These are phyloP conservation scores for Oryza officinalis DNA, from an alignment of 176 grass and related monocot genomes.

Conservation along the genomic window DNA sequence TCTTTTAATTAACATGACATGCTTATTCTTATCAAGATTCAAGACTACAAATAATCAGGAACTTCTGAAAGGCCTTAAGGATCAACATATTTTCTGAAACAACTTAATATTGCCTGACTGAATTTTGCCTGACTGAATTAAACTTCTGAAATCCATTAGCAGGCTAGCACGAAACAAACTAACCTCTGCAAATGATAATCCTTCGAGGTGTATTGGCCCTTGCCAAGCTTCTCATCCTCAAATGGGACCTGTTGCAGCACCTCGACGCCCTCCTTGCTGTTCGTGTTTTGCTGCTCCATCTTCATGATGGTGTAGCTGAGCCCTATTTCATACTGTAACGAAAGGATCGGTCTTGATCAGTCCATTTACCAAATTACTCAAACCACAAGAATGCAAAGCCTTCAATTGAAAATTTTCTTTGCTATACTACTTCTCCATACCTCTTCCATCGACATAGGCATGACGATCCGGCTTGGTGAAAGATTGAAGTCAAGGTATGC, in stretches of 20 bases:
- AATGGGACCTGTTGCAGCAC: slow-evolving; percentile 70
- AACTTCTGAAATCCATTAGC: not conserved
- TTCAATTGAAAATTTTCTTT: not conserved
- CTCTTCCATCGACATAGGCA: slow-evolving; percentile 93
- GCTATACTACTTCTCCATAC: slow-evolving; percentile 40
- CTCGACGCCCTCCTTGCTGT: slow-evolving; percentile 80
- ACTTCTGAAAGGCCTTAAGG: not conserved
- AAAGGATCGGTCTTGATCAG: not conserved
- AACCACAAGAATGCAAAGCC: slow-evolving; percentile 3
- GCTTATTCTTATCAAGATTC: not conserved
- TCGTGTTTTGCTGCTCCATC: slow-evolving; percentile 96
- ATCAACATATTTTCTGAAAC: not conserved
- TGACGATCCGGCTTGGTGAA: slow-evolving; percentile 69
- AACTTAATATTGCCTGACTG: not conserved
- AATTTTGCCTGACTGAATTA: not conserved
- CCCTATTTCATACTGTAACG: slow-evolving; percentile 74
- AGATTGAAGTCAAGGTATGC: slow-evolving; percentile 50
- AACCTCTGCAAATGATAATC: slow-evolving; percentile 86
- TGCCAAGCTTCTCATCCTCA: slow-evolving; percentile 73
- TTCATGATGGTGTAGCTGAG: slow-evolving; percentile 83
- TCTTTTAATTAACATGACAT: not conserved
- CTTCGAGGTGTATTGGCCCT: slow-evolving; percentile 78
- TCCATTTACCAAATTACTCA: slow-evolving; percentile 9
- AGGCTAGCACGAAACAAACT: not conserved
- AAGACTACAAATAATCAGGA: not conserved